Conservation (phyloP, 139 green algal genomes). For the Mesotaenium endlicherianum region DNA sequence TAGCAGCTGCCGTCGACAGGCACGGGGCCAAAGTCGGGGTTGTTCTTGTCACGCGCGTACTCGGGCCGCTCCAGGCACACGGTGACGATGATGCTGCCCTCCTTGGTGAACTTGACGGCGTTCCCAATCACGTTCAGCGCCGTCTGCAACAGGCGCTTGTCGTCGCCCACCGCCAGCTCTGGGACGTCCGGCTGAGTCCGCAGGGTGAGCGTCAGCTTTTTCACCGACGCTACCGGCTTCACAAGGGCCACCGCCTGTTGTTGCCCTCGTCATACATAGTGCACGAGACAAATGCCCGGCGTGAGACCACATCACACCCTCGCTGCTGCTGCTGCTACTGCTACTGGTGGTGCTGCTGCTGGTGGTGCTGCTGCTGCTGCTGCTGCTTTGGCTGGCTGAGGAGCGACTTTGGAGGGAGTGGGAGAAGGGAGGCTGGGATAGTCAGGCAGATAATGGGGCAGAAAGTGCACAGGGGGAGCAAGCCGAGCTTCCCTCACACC, state of each 20-base stretch:
- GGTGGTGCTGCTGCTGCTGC: background rate
- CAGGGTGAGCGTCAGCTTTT: slow-evolving; percentile 39
- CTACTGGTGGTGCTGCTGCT: background rate
- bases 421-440: background rate
- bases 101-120: slow-evolving; percentile 54
- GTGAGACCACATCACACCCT: too few species aligned
- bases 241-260: slow-evolving; percentile 18
- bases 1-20: slow-evolving; percentile 21
- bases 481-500: too few species aligned
- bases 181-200: slow-evolving; percentile 37
- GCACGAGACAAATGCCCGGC: too few species aligned
- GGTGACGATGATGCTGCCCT: slow-evolving; percentile 37
- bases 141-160: slow-evolving; percentile 46
- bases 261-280: too few species aligned
- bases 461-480: too few species aligned
- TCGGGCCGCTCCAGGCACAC: slow-evolving; percentile 42
- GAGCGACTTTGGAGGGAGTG: too few species aligned
- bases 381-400: too few species aligned
- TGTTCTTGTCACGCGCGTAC: slow-evolving; percentile 37
- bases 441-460: background rate
- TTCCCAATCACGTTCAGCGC: slow-evolving; percentile 54
- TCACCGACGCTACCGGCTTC: slow-evolving; percentile 51
- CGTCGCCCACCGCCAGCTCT: slow-evolving; percentile 31
- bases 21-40: slow-evolving; percentile 24
- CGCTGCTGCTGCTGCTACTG: slow-evolving; percentile 5